Base-by-base conservation (phyloP, 768 basidiomycete genomes). In the Agrocybe praecox region DNA sequence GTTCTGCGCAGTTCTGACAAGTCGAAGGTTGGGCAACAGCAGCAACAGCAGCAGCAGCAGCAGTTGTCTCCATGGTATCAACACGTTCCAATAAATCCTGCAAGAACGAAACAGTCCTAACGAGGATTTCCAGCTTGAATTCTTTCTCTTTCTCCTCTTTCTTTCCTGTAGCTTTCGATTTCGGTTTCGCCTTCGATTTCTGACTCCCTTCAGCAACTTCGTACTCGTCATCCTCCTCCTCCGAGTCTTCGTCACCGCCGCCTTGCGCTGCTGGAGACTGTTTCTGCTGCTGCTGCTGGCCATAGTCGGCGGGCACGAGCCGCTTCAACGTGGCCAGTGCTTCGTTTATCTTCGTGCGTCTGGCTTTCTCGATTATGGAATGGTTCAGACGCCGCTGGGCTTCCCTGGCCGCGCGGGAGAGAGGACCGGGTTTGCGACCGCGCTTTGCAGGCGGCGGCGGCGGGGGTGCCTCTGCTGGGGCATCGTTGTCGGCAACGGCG, bases 331-430 rank as follows among this genome's bases (percentile, higher is more conserved):
- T 84, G 2, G 87, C 80, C 6, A 98, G 80, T 0, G 95, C 93
- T 50, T 93, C 89, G 67, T 98, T 98, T 61, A 98, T 98, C 81
- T 97, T 97, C 11, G 96, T 96, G 57, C 96, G 80, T 26, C 96
- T 77, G 0, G 95, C 86, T 67, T 96, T 92, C 75, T 98, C 96
- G 68, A 98, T 98, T 59, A 95, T 86, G 6, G 90, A 92, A 67
- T 98, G 96, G 72, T 97, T 97, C 33, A 93, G 84, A 70, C 96
- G 94, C 51, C 96, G 85, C 71, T 93, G 87, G 2, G 88, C 83
- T 72, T 96, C 94, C 46, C 95, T 81, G 26, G 90, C 90, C 14
- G 83, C 82, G 58, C 90, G 88, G 17, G 89, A 89, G 46, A 90
- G 71, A 9, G 83, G 79, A 9, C 86, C 87, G 0, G 90, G 88